Percentiles rank a stretch among this genome's conserved stretches.
phyloP scores from a whole-genome alignment of 805 yeast genomes.

The Jamesozyma lodderae region DNA sequence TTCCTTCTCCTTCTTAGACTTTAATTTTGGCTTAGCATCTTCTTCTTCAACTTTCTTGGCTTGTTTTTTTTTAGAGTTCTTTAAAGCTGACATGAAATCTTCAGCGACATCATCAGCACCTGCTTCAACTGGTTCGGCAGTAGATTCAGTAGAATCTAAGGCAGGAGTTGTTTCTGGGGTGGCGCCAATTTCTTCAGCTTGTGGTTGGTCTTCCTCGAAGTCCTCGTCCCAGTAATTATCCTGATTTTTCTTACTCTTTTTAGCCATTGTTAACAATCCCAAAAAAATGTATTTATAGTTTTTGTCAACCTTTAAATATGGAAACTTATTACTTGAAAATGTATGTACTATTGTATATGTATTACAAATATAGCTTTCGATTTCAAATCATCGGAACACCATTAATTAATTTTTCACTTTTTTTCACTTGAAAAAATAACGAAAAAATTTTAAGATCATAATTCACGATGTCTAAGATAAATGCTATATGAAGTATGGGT shows the following conservation, averaged over 20 bases:
- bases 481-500: too few relatives aligned
- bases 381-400: too few relatives aligned
- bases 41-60: conserved; percentile 43
- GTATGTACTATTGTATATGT: too few relatives aligned
- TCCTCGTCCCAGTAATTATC: conserved; percentile 80
- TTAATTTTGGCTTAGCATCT: conserved; percentile 53
- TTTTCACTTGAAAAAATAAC: too few relatives aligned
- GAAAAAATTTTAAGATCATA: too few relatives aligned
- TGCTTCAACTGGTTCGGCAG: conserved; percentile 22
- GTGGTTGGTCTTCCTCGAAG: conserved; percentile 41
- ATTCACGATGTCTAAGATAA: too few relatives aligned
- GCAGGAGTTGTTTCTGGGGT: conserved; percentile 25
- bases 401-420: too few relatives aligned
- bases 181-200: conserved; percentile 45
- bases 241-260: conserved; percentile 56
- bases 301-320: too few relatives aligned
- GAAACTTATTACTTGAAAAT: too few relatives aligned
- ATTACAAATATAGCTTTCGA: too few relatives aligned
- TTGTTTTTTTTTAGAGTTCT: conserved; percentile 68
- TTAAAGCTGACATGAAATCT: conserved; percentile 78
- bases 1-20: conserved; percentile 89
- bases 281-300: too few relatives aligned
- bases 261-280: conserved; percentile 33
- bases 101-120: conserved; percentile 37
- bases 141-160: conserved; percentile 8